Evolutionary conservation across 2,329 filamentous ascomycete genomes (phyloP), one percentile per base, ranked within the genome.

Genomic region (Exophiala lecanii-corni): DNA sequence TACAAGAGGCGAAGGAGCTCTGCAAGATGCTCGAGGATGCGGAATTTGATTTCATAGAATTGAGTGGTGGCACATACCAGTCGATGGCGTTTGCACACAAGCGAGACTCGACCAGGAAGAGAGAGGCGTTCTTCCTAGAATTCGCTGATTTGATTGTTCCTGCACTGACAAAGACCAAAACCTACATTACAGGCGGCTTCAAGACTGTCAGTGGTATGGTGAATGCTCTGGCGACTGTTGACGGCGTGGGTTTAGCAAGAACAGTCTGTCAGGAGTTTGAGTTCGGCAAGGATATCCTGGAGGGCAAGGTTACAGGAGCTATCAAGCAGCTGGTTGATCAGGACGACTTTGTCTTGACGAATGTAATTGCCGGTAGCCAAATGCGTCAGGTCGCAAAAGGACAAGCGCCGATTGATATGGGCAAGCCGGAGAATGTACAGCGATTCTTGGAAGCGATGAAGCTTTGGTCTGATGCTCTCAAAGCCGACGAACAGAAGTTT

Each of bases 111-210:
- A 79, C 75, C 4, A 68, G 68, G 60, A 72, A 73, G 62, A 64
- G 75, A 4, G 76, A 79, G 53, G 71, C 73, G 1, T 80, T 77
- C 66, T 81, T 80, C 66, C 57, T 78, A 30, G 74, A 79, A 4
- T 78, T 78, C 47, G 78, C 77, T 0, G 70, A 79, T 44, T 54
- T 60, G 47, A 71, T 81, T 55, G 61, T 71, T 18, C 59, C 73
- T 25, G 60, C 58, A 7, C 59, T 76, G 21, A 63, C 45, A 1
- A 71, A 74, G 57, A 81, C 77, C 0, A 76, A 71, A 55, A 68
- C 65, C 0, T 82, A 78, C 50, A 63, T 81, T 25, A 80, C 76
- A 0, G 79, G 78, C 18, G 78, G 78, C 0, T 62, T 82, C 47
- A 69, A 73, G 38, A 73, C 72, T 1, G 71, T 67, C 0, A 62